phyloP scores from a whole-genome alignment of 2,329 filamentous ascomycete species.

The Thelonectria olida region DNA sequence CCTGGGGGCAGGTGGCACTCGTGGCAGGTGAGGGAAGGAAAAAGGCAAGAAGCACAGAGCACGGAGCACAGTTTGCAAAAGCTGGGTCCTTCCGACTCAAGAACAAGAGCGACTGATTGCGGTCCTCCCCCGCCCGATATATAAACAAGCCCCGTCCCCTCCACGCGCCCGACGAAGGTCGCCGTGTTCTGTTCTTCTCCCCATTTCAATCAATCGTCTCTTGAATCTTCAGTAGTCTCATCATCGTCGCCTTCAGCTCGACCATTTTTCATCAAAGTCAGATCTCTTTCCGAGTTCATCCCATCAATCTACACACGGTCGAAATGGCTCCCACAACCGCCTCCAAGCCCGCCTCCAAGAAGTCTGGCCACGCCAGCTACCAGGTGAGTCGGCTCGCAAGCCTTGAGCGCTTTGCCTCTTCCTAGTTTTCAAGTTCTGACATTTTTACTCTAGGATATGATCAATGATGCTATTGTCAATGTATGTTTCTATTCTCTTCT shows the following conservation, averaged over 20 bases:
- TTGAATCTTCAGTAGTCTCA: constrained; percentile 25
- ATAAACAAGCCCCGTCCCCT: constrained; percentile 66
- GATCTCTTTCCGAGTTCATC: constrained; percentile 27
- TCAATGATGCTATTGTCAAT: constrained; percentile 68
- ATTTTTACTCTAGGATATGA: constrained; percentile 62
- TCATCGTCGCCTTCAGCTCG: constrained; percentile 34
- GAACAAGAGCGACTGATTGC: constrained; percentile 62
- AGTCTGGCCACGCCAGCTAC: constrained; percentile 66
- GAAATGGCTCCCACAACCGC: constrained; percentile 70
- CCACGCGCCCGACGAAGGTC: constrained; percentile 61
- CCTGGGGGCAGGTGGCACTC: constrained; percentile 33
- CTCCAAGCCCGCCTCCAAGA: constrained; percentile 50
- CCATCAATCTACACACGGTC: constrained; percentile 41
- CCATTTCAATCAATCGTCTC: constrained; percentile 37
- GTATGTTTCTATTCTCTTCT: constrained; percentile 54
- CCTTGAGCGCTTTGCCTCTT: constrained; percentile 11
- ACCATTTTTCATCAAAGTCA: constrained; percentile 33
- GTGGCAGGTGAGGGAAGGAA: constrained; percentile 35
- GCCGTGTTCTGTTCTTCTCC: constrained; percentile 47
- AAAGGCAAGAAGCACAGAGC: constrained; percentile 29
- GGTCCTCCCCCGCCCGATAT: constrained; percentile 65
- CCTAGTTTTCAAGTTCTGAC: constrained; percentile 10
- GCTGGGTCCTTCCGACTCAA: constrained; percentile 7
- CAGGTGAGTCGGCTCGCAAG: constrained; percentile 57
- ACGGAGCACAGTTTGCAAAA: constrained; percentile 17